Evolutionary conservation across 495 filamentous ascomycete species (phyloP), one percentile per base, ranked within the genome.

Genomic region (Penicillium coprophilum): DNA sequence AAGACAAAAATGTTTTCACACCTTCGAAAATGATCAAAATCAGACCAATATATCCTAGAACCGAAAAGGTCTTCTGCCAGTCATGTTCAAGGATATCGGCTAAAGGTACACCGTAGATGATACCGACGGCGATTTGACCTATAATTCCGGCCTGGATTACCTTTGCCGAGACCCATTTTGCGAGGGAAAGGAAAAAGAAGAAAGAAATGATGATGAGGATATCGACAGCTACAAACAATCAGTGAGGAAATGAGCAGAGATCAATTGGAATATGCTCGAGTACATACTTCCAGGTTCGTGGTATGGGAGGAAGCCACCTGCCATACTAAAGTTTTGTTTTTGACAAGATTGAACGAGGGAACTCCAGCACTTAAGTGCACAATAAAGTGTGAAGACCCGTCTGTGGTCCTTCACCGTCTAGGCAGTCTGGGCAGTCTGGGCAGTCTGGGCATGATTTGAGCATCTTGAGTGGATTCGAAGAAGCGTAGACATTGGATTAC

Each of bases 21-120:
- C 70, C 70, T 57, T 72, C 66, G 36, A 72, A 72, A 39, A 72
- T 72, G 40, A 72, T 72, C 34, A 72, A 32, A 46, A 73, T 71
- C 56, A 71, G 50, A 12, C 70, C 70, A n/a, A 73, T 58, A 63
- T 73, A 73, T 46, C 70, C 70, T 10, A 73, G 38, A 8, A 63
- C 55, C 20, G 71, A 52, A 44, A 73, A 71, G 1, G 70, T 73
- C 21, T 67, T 31, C 34, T 73, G 68, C 70, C 68, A 73, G 3
- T 58, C 19, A 9, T 53, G 13, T 21, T 71, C 50, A 12, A 73
- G 65, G 48, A 73, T 73, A 60, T 73, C 49, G 10, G 66, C 70
- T 23, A 73, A 41, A 1, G 70, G 70, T 15, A 51, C 52, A 11
- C 70, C 68, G 41, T 73, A 73, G n/a, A 73, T 66, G 30, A 73